Evolutionary conservation across 192 early-diverging fungal species (phyloP), one percentile per base, ranked within the genome.

Genomic region (Obelidium mucronatum): DNA sequence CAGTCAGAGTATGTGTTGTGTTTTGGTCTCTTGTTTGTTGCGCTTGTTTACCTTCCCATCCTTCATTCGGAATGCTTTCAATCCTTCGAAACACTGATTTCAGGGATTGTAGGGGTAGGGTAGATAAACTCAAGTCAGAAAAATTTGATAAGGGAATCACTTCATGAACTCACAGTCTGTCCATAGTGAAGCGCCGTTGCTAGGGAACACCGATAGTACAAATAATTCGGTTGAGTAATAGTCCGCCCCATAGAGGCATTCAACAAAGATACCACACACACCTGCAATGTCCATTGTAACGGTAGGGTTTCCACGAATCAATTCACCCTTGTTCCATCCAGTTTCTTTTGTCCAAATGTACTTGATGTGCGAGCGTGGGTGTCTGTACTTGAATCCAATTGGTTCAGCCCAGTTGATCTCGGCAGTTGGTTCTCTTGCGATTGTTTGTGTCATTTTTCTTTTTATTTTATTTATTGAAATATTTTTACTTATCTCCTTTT

Each of bases 11-110:
- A 22, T 13, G 6, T 61, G 60, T 6, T 61, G 24, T 62, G 63
- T n/a, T 13, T 72, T 26, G 6, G 63, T 17, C 8, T 8, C 11
- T 6, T 76, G 67, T 6, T 8, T 22, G 68, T 48, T 74, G 17
- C 11, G 34, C 17, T n/a, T 19, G 42, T 6, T 19, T 64, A 64
- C 62, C 62, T 64, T 64, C 11, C 51, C 90, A 63, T 93, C 87
- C 48, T 85, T 83, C 83, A 87, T 84, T 13, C 89, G 77, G 84
- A 91, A 94, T 0, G 93, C 91, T 74, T 94, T 94, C 71, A 94
- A 76, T n/a, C 93, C 93, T 83, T 94, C 93, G 75, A 94, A 94
- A 74, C 90, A 91, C 39, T 81, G 61, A 40, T n/a, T n/a, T n/a
- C n/a, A n/a, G n/a, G n/a, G n/a, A n/a, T n/a, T n/a, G n/a, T n/a